Base-by-base conservation (phyloP, 176 grass and related monocot genomes). In the Oryza rufipogon region DNA sequence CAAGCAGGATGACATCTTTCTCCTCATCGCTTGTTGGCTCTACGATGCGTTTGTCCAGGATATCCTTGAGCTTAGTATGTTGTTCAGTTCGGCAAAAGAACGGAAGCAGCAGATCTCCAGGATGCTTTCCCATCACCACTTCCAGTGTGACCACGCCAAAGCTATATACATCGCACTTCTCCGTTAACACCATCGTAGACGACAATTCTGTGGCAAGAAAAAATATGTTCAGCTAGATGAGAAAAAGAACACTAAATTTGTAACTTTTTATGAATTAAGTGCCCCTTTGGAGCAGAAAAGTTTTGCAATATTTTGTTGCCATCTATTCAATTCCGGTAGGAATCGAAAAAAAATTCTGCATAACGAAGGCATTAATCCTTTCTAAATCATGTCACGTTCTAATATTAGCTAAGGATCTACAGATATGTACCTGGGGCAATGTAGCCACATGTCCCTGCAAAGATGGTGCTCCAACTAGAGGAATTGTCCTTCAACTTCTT, bases 51-150 rank as follows among this genome's bases (percentile, higher is more conserved):
- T 1, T 11, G 33, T 85, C 71, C 4, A 85, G 12, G 6, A 25
- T 52, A 9, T 89, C 81, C 7, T 48, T 75, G 39, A 89, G 15
- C 11, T 42, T 80, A 15, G 10, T 26, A 0, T 0, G 76, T 7
- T 70, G 49, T 38, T 85, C 49, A 49, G 76, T 85, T 69, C 11
- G 70, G 49, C 87, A 84, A 20, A 80, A 80, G 70, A 89, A 89
- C 0, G 87, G 76, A 49, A 89, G 70, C 12, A 80, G 76, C 0
- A 85, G 36, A 47, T 75, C 48, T 4, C 70, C 70, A 11, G 76
- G 63, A 64, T 89, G 82, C 28, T 76, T 75, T 30, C 81, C 81
- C 64, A 89, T 84, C 7, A 75, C 19, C 16, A 84, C 38, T 80
- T 84, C 81, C 36, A 88, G 30, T 1, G 46, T 4, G 4, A 84